Evolutionary conservation across 2,329 filamentous ascomycete genomes (phyloP).

Genomic region (Trichophyton mentagrophytes): DNA sequence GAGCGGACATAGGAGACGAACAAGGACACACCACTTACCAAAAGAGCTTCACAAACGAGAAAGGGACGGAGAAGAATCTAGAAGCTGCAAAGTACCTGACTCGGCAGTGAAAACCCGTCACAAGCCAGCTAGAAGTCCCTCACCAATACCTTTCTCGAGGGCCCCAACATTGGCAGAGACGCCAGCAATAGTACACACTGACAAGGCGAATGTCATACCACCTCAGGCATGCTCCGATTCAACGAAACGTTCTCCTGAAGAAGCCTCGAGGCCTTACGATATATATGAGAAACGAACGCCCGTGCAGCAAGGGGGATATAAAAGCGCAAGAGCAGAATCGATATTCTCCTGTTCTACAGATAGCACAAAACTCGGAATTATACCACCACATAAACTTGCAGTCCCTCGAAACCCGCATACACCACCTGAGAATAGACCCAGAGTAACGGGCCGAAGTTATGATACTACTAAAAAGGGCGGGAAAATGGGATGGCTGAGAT

Average conservation of each 20-base stretch:
- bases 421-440: background rate
- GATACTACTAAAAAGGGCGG: background rate
- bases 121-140: background rate
- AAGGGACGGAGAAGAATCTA: background rate
- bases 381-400: constrained; percentile 1
- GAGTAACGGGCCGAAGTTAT: background rate
- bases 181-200: background rate
- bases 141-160: background rate
- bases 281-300: background rate
- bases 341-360: background rate
- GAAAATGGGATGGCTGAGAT: background rate
- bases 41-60: background rate
- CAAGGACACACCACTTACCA: background rate
- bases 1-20: background rate
- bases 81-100: background rate
- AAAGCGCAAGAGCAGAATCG: background rate
- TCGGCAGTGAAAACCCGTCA: background rate
- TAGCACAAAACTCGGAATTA: constrained; percentile 3
- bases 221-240: background rate
- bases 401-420: background rate
- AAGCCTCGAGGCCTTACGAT: background rate
- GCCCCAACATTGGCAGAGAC: background rate
- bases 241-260: background rate
- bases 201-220: background rate
- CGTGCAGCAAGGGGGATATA: background rate